Evolutionary conservation across 805 yeast genomes (phyloP), one percentile per base, ranked within the genome.

Genomic region (Kazachstania taianensis): DNA sequence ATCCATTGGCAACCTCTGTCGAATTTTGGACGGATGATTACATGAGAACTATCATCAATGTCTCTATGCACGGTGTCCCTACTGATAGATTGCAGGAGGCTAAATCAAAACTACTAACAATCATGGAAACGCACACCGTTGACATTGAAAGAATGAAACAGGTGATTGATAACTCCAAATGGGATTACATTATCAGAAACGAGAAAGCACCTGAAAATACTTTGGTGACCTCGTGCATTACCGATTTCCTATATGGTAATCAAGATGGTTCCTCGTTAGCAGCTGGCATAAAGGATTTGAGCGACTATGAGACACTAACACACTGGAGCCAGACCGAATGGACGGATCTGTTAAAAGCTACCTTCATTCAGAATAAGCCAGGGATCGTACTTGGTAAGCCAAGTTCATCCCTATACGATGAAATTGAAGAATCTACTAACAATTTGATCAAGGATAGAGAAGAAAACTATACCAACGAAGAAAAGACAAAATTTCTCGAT

Each of bases 221-320:
- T 5, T 63, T 86, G 36, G 70, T 85, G 0, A 72, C 71, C 30
- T 65, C 77, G 40, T 85, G 86, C 6, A 80, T 85, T 35, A 67
- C 68, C 26, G 94, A 84, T 48, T 89, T 85, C 55, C 52, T 85
- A 7, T 92, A 89, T 51, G 94, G 96, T 33, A 65, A 73, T 32
- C 47, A 56, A 2, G 75, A 74, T 38, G 82, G 82, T 2, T 55
- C 70, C 5, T 75, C 76, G 36, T 62, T 89, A 40, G 57, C 62
- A 3, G 55, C 57, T n/a, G 72, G 80, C 68, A 44, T 74, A 17
- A 68, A 71, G 41, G 66, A 70, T 34, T 59, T 83, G 34, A 48
- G 58, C 7, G 92, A 81, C 42, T 84, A 70, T 54, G 61, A 44
- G 37, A 37, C 46, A 1, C 64, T 89, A 35, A 39, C 60, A 9